Base-by-base conservation (phyloP, 495 filamentous ascomycete species). In the Podospora fimiseda region DNA sequence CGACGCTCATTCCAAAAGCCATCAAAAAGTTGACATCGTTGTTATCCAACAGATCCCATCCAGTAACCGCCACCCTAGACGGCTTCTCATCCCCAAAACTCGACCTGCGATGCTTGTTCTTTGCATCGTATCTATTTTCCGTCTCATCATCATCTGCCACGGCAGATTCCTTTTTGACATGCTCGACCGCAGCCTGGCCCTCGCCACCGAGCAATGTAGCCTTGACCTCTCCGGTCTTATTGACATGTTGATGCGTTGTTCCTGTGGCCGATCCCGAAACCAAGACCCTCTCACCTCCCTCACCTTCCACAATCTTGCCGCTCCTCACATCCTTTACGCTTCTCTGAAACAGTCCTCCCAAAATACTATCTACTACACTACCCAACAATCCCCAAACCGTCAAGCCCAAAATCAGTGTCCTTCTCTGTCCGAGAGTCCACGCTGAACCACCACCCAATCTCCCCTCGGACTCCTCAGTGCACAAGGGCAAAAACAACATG, bases 1-100 rank as follows among this genome's bases (percentile, higher is more conserved):
- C 81, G 13, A 89, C 33, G 63, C 88, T 96, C 82, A 94, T 93
- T 0, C 70, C 67, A 8, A 80, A 71, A 0, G 92, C 91, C 91
- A 96, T 96, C 21, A 90, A 61, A 19, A 95, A 73, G 63, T 98
- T 98, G 52, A 98, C 90, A 21, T 82, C 85, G 64, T 98, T 98
- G 60, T 98, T 98, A 63, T 93, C 89, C 54, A 96, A 70, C 59
- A 93, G 62, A 56, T 94, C 88, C 62, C 70, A 73, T 7, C 88
- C 91, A 49, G 73, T 86, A 62, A 85, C 88, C 0, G 90, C 70
- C 23, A 83, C 78, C 11, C 90, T 75, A 51, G 86, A 90, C 57
- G 84, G 80, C 57, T 80, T 80, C 37, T 70, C 71, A 30, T 79
- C 70, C 1, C 76, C 77, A 55, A 76, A 78, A 57, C 75, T 78